These are phyloP conservation scores for Neocatenulostroma microsporum DNA, from an alignment of 2,329 filamentous ascomycete genomes.

Conservation along the genomic window DNA sequence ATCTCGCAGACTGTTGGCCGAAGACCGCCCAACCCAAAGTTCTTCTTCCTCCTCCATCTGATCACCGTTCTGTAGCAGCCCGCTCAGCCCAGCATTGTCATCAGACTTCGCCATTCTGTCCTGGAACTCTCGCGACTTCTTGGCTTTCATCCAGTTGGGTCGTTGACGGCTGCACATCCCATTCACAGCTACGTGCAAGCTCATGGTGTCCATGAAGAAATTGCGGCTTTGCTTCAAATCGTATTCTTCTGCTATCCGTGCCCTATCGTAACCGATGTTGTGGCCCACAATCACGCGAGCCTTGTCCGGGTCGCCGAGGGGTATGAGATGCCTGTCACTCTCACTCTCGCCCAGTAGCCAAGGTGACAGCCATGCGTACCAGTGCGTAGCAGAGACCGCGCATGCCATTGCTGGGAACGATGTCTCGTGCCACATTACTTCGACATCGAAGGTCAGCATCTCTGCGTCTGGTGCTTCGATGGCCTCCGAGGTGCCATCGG, in stretches of 20 bases:
- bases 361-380: conserved; percentile 97
- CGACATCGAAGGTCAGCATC: conserved; percentile 88
- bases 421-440: conserved; percentile 91
- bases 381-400: conserved; percentile 77
- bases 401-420: conserved; percentile 96
- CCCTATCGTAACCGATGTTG: conserved; percentile 91
- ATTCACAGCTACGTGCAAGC: conserved; percentile 91
- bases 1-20: conserved; percentile 87
- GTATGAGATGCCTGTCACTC: conserved; percentile 71
- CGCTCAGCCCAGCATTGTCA: conserved; percentile 61
- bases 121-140: conserved; percentile 76
- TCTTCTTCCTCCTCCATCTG: conserved; percentile 77
- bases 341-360: conserved; percentile 82
- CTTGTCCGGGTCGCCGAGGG: conserved; percentile 67
- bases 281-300: conserved; percentile 82
- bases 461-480: conserved; percentile 71
- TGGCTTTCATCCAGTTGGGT: conserved; percentile 95
- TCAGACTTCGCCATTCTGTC: conserved; percentile 70
- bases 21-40: conserved; percentile 89
- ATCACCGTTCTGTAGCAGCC: conserved; percentile 56
- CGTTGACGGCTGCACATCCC: conserved; percentile 97
- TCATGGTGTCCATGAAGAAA: conserved; percentile 95
- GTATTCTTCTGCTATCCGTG: conserved; percentile 84
- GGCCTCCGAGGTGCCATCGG: conserved; percentile 62
- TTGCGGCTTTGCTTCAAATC: conserved; percentile 72